Percentiles rank a stretch among this genome's conserved stretches.
phyloP scores from a whole-genome alignment of 768 basidiomycete genomes.

The Terana coerulea region DNA sequence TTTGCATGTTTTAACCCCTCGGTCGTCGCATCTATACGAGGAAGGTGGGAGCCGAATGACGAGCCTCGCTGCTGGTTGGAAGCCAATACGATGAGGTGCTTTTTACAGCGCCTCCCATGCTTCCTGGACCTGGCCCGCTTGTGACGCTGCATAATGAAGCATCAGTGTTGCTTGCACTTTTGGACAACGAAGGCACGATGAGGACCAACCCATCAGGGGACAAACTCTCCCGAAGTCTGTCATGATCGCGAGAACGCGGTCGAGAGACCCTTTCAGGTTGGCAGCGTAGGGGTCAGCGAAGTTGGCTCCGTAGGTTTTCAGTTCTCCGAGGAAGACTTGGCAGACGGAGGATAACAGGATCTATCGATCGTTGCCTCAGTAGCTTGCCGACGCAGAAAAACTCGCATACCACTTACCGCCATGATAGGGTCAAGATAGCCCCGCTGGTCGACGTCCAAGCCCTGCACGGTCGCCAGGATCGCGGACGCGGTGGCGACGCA shows the following conservation, averaged over 20 bases:
- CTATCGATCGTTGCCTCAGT: slow-evolving; percentile 4
- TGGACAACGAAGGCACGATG: neutral
- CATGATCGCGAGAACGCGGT: slow-evolving; percentile 21
- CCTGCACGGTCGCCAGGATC: slow-evolving; percentile 14
- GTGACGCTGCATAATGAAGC: neutral
- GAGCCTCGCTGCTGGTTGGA: neutral
- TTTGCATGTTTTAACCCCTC: too few relatives aligned
- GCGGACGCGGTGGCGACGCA: slow-evolving; percentile 19
- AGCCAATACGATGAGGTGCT: neutral
- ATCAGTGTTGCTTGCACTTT: neutral
- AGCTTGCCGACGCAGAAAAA: neutral
- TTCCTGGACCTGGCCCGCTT: slow-evolving; percentile 1
- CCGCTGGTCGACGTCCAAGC: slow-evolving; percentile 11
- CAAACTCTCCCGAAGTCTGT: slow-evolving; percentile 11
- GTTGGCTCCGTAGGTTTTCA: slow-evolving; percentile 5
- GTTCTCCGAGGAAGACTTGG: slow-evolving; percentile 20
- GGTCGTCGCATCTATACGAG: neutral
- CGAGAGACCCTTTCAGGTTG: slow-evolving; percentile 12
- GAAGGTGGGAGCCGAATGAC: neutral
- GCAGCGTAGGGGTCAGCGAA: slow-evolving; percentile 7
- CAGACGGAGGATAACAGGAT: slow-evolving; percentile 19
- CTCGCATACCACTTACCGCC: slow-evolving; percentile 18
- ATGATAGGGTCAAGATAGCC: slow-evolving; percentile 22
- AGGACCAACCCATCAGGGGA: slow-evolving; percentile 24
- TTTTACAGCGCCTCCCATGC: neutral